These are phyloP conservation scores for Fulvia fulva DNA, from an alignment of 2,329 filamentous ascomycete genomes.

Conservation along the genomic window DNA sequence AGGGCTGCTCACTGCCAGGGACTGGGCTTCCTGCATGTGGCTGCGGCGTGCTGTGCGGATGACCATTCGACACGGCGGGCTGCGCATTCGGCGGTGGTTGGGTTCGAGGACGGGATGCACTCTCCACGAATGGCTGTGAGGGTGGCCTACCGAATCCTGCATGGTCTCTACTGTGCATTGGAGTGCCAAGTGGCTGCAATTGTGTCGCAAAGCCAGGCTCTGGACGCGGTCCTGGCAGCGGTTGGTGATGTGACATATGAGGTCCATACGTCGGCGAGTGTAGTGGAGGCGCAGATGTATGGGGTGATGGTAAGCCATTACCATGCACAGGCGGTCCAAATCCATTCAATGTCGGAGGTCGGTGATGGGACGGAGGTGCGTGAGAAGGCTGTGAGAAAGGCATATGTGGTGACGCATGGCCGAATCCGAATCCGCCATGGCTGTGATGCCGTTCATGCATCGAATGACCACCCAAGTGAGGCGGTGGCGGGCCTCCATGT, in stretches of 20 bases:
- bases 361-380: background rate
- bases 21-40: slow-evolving; percentile 11
- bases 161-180: slow-evolving; percentile 14
- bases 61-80: slow-evolving; percentile 6
- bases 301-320: slow-evolving; percentile 40
- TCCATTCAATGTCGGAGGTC: slow-evolving; percentile 11
- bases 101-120: slow-evolving; percentile 3
- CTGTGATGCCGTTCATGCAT: background rate
- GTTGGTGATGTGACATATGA: slow-evolving; percentile 17
- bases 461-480: background rate
- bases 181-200: slow-evolving; percentile 8
- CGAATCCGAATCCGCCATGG: background rate
- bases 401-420: background rate
- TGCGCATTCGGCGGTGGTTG: slow-evolving; percentile 15
- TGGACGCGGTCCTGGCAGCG: slow-evolving; percentile 3
- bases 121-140: slow-evolving; percentile 7
- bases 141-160: slow-evolving; percentile 14
- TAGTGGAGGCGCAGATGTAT: slow-evolving; percentile 25
- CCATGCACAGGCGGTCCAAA: slow-evolving; percentile 25
- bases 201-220: background rate
- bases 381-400: slow-evolving; percentile 1
- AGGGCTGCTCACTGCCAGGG: slow-evolving; percentile 20
- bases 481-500: slow-evolving; percentile 12
- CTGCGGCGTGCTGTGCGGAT: slow-evolving; percentile 9
- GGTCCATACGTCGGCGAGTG: slow-evolving; percentile 18